phyloP scores from a whole-genome alignment of 306 rosid species.

The Abrus pulchellus region DNA sequence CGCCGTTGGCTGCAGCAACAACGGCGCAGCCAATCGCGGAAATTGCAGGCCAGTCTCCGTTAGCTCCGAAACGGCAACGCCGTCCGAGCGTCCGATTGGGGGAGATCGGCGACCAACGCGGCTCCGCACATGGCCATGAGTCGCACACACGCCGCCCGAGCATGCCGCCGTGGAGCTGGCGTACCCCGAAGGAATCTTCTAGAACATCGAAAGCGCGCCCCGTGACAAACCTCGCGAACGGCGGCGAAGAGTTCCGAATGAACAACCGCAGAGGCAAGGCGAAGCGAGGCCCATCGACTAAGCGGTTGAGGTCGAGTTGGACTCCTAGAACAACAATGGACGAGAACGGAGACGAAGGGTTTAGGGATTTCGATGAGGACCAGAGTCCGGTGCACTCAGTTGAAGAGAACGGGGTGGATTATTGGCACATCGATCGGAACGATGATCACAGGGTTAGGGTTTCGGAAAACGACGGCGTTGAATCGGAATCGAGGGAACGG shows the following conservation, averaged over 20 bases:
- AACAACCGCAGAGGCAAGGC: constrained; percentile 52
- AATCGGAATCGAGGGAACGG: constrained; percentile 58
- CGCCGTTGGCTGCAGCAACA: constrained; percentile 17
- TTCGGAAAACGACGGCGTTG: constrained; percentile 59
- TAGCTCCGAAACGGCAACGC: constrained; percentile 72
- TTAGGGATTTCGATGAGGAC: constrained; percentile 58
- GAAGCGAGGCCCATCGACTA: constrained; percentile 60
- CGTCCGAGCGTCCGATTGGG: constrained; percentile 84
- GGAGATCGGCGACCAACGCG: constrained; percentile 74
- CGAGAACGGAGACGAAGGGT: constrained; percentile 53
- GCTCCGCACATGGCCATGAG: constrained; percentile 51
- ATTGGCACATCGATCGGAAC: constrained; percentile 53
- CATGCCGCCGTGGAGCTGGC: constrained; percentile 67
- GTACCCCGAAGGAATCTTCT: constrained; percentile 52
- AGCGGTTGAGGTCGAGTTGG: constrained; percentile 65
- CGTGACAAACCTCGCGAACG: constrained; percentile 59
- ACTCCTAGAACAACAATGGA: constrained; percentile 38
- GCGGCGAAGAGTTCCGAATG: constrained; percentile 52
- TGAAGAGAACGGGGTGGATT: constrained; percentile 52
- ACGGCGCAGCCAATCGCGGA: constrained; percentile 42
- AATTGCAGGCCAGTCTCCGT: constrained; percentile 38
- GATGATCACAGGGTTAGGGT: constrained; percentile 49
- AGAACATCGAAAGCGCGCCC: constrained; percentile 64
- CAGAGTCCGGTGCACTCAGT: constrained; percentile 57
- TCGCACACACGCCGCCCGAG: constrained; percentile 57